Conservation (phyloP, 2,329 filamentous ascomycete species). For the Pseudocercospora pini-densiflorae region DNA sequence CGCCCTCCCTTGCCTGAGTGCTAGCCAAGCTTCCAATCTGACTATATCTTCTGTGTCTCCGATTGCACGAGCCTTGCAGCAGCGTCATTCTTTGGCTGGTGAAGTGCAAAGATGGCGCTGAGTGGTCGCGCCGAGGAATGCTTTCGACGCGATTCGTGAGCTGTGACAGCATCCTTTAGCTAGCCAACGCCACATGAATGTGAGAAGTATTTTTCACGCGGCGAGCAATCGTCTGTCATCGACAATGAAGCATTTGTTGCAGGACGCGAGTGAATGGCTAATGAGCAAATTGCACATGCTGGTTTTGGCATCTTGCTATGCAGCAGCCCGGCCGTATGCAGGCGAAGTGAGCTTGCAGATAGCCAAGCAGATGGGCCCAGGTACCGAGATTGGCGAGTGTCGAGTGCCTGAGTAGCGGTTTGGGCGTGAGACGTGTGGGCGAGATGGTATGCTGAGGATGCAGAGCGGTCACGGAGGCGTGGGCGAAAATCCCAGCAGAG, state of each 20-base stretch:
- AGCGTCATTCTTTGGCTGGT: conserved; percentile 21
- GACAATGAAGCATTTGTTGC: too few relatives aligned
- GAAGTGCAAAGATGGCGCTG: conserved; percentile 10
- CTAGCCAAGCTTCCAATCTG: conserved; percentile 15
- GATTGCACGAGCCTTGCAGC: conserved; percentile 26
- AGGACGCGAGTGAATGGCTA: too few relatives aligned
- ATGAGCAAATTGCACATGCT: too few relatives aligned
- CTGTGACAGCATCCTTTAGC: background rate
- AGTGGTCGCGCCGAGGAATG: conserved; percentile 29
- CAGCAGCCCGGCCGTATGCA: background rate
- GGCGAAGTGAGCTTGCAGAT: background rate
- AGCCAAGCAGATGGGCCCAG: background rate
- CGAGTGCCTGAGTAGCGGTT: background rate
- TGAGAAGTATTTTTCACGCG: too few relatives aligned
- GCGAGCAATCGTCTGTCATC: too few relatives aligned
- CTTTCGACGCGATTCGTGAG: conserved; percentile 9
- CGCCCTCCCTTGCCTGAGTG: conserved; percentile 33
- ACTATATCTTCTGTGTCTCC: conserved; percentile 2
- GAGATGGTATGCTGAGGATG: background rate
- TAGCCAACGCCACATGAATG: too few relatives aligned
- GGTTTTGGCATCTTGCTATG: too few relatives aligned
- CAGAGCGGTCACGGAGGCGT: conserved; percentile 17
- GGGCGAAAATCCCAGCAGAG: conserved; percentile 14
- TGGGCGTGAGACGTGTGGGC: background rate
- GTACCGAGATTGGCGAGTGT: background rate